phyloP scores from a whole-genome alignment of 148 eudicot genomes.

The Rhododendron vialii region DNA sequence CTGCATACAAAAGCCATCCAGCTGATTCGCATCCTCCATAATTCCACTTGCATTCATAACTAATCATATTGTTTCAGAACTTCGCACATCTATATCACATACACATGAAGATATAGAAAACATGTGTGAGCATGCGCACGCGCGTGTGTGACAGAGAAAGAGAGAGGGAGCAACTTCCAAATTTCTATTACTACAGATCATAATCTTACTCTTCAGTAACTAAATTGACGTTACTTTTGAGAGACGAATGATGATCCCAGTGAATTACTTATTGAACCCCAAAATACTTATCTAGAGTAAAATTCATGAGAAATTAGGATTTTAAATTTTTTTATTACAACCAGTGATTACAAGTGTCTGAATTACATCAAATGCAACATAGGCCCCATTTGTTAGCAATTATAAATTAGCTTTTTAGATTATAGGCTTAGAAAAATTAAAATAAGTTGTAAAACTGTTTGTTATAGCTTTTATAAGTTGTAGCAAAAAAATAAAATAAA shows the following conservation, averaged over 20 bases:
- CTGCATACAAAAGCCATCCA: neutral
- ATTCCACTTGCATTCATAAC: neutral
- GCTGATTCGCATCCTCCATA: neutral
- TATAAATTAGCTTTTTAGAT: too few relatives aligned
- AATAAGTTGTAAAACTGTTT: too few relatives aligned
- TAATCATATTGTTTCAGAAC: neutral
- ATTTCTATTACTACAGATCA: too few relatives aligned
- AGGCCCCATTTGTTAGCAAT: too few relatives aligned
- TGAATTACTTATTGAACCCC: neutral
- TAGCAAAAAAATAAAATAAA: too few relatives aligned
- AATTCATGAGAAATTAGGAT: neutral
- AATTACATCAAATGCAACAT: too few relatives aligned
- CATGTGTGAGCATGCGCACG: too few relatives aligned
- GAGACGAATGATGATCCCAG: neutral
- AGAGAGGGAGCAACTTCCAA: neutral
- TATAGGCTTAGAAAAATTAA: too few relatives aligned
- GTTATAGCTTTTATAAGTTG: too few relatives aligned
- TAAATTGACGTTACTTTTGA: neutral
- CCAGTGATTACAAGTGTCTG: too few relatives aligned
- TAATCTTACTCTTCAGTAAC: neutral
- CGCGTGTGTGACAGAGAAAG: neutral
- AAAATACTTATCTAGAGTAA: neutral
- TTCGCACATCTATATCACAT: neutral
- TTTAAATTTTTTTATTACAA: too few relatives aligned
- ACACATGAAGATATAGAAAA: neutral